phyloP scores from a whole-genome alignment of 2,329 filamentous ascomycete species.

The Xylaria multiplex region DNA sequence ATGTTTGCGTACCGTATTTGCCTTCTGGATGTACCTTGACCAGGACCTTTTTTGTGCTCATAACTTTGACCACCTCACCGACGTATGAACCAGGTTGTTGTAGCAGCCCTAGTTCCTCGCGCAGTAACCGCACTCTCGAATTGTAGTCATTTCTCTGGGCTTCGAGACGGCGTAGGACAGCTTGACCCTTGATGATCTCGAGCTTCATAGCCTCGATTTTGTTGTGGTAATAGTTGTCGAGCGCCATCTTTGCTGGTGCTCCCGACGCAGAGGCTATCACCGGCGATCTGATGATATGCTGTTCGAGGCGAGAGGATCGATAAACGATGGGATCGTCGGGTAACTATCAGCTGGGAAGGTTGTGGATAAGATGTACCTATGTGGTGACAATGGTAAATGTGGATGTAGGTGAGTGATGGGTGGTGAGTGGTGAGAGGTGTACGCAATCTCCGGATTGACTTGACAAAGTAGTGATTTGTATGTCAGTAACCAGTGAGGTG shows the following conservation, averaged over 20 bases:
- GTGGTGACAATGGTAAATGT: constrained; percentile 9
- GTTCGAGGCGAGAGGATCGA: background rate
- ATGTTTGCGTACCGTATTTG: constrained; percentile 82
- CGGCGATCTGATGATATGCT: constrained; percentile 8
- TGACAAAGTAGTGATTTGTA: background rate
- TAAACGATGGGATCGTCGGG: background rate
- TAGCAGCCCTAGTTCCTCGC: constrained; percentile 93
- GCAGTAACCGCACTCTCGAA: constrained; percentile 90
- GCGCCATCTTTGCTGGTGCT: constrained; percentile 79
- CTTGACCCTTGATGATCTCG: constrained; percentile 99
- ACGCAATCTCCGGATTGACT: background rate
- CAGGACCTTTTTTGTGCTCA: constrained; percentile 98
- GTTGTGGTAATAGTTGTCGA: constrained; percentile 99
- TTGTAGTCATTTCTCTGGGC: constrained; percentile 99
- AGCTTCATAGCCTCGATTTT: constrained; percentile 99
- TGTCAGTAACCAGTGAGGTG: constrained; percentile 14
- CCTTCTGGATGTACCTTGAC: constrained; percentile 99
- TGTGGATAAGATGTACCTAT: background rate
- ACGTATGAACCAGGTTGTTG: constrained; percentile 99
- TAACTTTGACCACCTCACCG: constrained; percentile 99
- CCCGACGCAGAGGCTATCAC: constrained; percentile 34
- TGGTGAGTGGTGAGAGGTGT: no score
- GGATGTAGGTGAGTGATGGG: constrained; percentile 2
- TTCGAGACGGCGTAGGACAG: constrained; percentile 91
- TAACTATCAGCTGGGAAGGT: background rate